Evolutionary conservation across 805 yeast species (phyloP).

Genomic region (Wickerhamiella spandovensis): DNA sequence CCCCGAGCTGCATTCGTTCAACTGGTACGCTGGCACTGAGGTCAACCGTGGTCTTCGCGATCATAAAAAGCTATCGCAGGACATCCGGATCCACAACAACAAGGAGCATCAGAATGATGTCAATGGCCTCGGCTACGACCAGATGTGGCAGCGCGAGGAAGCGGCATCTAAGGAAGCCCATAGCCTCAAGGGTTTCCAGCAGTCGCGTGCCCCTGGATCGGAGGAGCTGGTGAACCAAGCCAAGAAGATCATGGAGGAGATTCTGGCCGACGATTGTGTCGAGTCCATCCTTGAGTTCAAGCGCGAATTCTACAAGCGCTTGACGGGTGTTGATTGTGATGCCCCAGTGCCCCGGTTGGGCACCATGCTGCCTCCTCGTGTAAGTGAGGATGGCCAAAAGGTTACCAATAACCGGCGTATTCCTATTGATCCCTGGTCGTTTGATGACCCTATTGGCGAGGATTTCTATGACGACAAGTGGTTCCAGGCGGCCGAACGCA

Average conservation of each 20-base stretch:
- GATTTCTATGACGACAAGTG: constrained; percentile 76
- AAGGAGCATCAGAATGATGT: constrained; percentile 59
- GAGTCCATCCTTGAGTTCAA: constrained; percentile 20
- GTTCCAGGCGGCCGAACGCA: constrained; percentile 65
- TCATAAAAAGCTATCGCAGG: constrained; percentile 65
- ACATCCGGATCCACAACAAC: constrained; percentile 63
- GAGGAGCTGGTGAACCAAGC: constrained; percentile 26
- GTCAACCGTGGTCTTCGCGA: constrained; percentile 80
- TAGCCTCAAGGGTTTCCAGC: constrained; percentile 38
- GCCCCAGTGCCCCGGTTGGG: not conserved
- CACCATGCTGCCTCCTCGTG: constrained; percentile 11
- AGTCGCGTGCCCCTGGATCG: constrained; percentile 24
- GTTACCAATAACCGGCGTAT: constrained; percentile 26
- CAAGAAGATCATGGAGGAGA: constrained; percentile 9
- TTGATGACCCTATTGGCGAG: constrained; percentile 76
- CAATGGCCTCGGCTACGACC: constrained; percentile 61
- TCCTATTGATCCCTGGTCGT: constrained; percentile 72
- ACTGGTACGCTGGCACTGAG: constrained; percentile 68
- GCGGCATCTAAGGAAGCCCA: constrained; percentile 1
- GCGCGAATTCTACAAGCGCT: constrained; percentile 17
- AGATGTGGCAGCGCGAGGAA: constrained; percentile 30
- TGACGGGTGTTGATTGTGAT: constrained; percentile 10
- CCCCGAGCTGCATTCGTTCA: constrained; percentile 41
- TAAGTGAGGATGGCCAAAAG: constrained; percentile 15
- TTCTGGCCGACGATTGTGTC: constrained; percentile 11